Percentiles rank a stretch among this genome's conserved stretches.
Conservation (phyloP, 306 rosid genomes). For the Acacia crassicarpa region DNA sequence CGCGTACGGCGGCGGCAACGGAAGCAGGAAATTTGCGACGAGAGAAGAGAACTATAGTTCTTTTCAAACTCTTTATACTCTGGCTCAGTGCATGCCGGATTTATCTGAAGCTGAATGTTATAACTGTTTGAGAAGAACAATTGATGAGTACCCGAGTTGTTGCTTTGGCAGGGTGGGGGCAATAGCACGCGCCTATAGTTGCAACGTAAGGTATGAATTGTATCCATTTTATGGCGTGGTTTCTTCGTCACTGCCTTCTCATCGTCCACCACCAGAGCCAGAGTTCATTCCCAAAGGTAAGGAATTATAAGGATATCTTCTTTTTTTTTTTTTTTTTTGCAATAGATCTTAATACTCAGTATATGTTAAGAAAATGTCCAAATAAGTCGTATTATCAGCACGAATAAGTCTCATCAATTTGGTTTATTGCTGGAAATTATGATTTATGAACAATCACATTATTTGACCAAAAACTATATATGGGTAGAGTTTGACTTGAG, state of each 20-base stretch:
- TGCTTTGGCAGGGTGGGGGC: neutral
- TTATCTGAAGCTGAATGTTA: neutral
- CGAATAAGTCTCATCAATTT: too few species aligned
- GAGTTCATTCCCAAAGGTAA: neutral
- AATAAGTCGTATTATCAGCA: too few species aligned
- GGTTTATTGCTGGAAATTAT: too few species aligned
- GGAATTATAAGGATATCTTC: neutral
- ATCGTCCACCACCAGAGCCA: neutral
- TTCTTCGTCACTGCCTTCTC: neutral
- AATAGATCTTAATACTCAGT: too few species aligned
- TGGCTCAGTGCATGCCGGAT: slow-evolving; percentile 26
- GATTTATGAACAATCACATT: too few species aligned
- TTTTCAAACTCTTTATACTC: neutral
- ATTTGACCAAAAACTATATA: too few species aligned
- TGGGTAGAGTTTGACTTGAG: too few species aligned
- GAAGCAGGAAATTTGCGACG: slow-evolving; percentile 19
- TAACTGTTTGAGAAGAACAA: neutral
- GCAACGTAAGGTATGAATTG: neutral
- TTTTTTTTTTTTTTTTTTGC: too few species aligned
- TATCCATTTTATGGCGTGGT: neutral
- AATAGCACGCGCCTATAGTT: slow-evolving; percentile 13
- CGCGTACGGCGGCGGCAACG: neutral
- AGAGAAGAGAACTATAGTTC: neutral
- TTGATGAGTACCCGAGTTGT: neutral
- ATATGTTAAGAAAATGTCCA: too few species aligned